Evolutionary conservation across 2,329 filamentous ascomycete species (phyloP).

Genomic region (Alternaria sp.): DNA sequence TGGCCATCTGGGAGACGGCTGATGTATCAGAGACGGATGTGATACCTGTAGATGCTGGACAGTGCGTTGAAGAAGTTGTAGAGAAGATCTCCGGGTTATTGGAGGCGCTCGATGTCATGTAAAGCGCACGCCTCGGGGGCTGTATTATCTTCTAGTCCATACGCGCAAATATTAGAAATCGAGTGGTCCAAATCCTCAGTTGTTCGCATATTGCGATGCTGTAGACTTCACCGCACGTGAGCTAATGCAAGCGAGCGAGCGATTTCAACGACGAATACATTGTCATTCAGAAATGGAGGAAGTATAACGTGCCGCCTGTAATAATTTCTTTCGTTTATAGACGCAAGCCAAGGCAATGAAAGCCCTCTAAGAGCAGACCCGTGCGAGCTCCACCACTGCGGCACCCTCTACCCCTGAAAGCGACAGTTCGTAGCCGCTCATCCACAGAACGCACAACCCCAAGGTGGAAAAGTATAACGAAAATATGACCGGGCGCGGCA

Average conservation of each 20-base stretch:
- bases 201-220: not conserved
- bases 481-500: not conserved
- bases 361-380: not conserved
- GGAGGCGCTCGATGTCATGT: not conserved
- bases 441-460: no score
- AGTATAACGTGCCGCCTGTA: not conserved
- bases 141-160: not conserved
- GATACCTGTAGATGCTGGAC: conserved; percentile 37
- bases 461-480: not conserved
- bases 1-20: conserved; percentile 39
- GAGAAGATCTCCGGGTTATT: not conserved
- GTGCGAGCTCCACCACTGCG: not conserved
- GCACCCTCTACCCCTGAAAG: not conserved
- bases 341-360: not conserved
- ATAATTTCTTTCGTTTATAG: not conserved
- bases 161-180: not conserved
- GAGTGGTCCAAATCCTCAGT: not conserved
- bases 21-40: conserved; percentile 44
- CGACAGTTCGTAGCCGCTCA: not conserved
- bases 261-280: not conserved
- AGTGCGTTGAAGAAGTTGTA: conserved; percentile 1
- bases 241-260: not conserved
- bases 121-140: not conserved
- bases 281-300: not conserved
- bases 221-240: not conserved